Evolutionary conservation across 371 early-diverging fungal genomes (phyloP), one percentile per base, ranked within the genome.

Genomic region (Encephalitozoon hellem): DNA sequence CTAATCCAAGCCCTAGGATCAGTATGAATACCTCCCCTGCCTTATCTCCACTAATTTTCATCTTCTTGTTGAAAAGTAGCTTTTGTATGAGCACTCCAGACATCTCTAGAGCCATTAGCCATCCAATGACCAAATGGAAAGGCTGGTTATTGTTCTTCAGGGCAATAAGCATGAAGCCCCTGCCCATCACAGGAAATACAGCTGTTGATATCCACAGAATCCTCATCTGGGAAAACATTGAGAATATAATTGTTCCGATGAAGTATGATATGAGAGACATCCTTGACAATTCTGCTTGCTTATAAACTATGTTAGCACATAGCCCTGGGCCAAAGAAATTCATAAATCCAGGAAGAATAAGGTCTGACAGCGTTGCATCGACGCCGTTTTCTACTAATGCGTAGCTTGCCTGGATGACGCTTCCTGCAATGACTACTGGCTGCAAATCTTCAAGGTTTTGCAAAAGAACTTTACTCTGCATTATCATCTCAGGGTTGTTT

Each of bases 341-440:
- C 25, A 74, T 28, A 4, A 81, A 34, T 11, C 47, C 65, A 21
- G 81, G 78, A 47, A 77, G 28, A 12, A 81, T 18, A 9, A 81
- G 15, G 9, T 52, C 43, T 9, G 54, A 65, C 25, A 77, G n/a
- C 1, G 9, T 41, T 49, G 76, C 72, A 43, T 72, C 69, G 3
- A 71, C 53, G 34, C 76, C 80, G 25, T 65, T 38, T 28, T 72
- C 68, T 5, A 51, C 25, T 39, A 73, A 41, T 32, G 18, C 59
- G 66, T 38, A 65, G 12, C 41, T 49, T 15, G 67, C 41, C 51
- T 64, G 51, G 15, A 73, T 39, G 8, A 49, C 49, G 34, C 45
- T 42, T 47, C 74, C 74, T 28, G 53, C 26, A 2, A 53, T 65
- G 3, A 73, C 45, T 4, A 73, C 18, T 5, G 74, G 74, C 39